Percentiles rank a stretch among this genome's conserved stretches.
Conservation (phyloP, 805 yeast genomes). For the Teunomyces pallodes region DNA sequence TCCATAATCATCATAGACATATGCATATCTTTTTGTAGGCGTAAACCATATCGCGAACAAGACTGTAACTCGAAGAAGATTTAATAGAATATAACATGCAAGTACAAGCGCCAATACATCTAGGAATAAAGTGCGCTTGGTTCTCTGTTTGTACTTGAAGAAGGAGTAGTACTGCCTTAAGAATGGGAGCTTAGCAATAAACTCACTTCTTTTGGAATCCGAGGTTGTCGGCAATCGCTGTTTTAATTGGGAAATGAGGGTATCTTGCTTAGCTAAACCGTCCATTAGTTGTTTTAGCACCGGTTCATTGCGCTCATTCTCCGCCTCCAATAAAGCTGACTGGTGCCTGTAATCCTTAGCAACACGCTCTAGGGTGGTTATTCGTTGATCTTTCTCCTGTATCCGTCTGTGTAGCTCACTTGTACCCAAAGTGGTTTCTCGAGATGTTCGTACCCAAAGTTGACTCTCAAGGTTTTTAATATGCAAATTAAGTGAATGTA, state of each 20-base stretch:
- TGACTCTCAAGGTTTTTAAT: constrained; percentile 15
- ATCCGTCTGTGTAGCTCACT: constrained; percentile 3
- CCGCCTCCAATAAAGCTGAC: neutral
- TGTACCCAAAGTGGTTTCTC: neutral
- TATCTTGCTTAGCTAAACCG: constrained; percentile 20
- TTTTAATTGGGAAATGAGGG: constrained; percentile 14
- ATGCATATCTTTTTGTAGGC: constrained; percentile 3
- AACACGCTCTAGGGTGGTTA: constrained; percentile 4
- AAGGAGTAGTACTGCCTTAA: constrained; percentile 27
- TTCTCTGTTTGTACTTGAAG: constrained; percentile 23
- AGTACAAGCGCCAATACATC: constrained; percentile 22
- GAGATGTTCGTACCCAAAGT: constrained; percentile 10
- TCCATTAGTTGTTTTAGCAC: constrained; percentile 12
- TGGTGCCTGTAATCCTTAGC: constrained; percentile 8
- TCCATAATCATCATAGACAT: constrained; percentile 14
- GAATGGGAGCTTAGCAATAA: constrained; percentile 26
- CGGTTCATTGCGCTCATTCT: constrained; percentile 13
- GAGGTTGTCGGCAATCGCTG: neutral
- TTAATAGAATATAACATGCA: constrained; percentile 17
- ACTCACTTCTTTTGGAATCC: constrained; percentile 5
- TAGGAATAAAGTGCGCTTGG: constrained; percentile 13
- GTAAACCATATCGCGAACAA: constrained; percentile 10
- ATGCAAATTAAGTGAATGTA: constrained; percentile 15
- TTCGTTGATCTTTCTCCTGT: constrained; percentile 4
- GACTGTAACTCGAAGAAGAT: constrained; percentile 15